These are phyloP conservation scores for Phoenix roebelenii DNA, from an alignment of 176 grass and related monocot genomes.

Conservation along the genomic window DNA sequence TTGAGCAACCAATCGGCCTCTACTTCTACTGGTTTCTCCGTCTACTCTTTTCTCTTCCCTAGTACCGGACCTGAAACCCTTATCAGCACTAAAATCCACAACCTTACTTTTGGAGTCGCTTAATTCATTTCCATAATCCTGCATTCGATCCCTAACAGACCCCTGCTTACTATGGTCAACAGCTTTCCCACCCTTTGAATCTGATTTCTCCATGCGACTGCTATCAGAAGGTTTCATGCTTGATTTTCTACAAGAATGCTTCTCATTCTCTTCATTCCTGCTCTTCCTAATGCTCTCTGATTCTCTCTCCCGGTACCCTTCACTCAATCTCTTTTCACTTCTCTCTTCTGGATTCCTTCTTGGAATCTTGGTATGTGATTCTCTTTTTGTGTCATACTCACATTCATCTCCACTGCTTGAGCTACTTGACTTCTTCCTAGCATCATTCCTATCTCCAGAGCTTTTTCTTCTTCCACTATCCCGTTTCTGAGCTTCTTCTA, in stretches of 20 bases:
- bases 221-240: neutral
- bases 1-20: neutral
- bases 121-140: constrained; percentile 25
- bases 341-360: constrained; percentile 43
- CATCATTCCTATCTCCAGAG: constrained; percentile 25
- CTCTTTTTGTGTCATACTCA: constrained; percentile 25
- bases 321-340: constrained; percentile 30
- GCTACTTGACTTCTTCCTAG: constrained; percentile 19
- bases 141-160: constrained; percentile 9
- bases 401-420: constrained; percentile 26
- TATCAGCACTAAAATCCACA: constrained; percentile 20
- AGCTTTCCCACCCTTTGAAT: constrained; percentile 24
- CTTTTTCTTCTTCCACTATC: constrained; percentile 21
- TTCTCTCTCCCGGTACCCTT: constrained; percentile 35
- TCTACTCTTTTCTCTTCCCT: constrained; percentile 18
- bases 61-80: constrained; percentile 8
- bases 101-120: constrained; percentile 19
- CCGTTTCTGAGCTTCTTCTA: constrained; percentile 29
- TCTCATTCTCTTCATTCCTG: constrained; percentile 39
- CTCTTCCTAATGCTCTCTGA: constrained; percentile 31
- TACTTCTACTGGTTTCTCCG: constrained; percentile 11
- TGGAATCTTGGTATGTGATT: constrained; percentile 40
- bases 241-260: constrained; percentile 34
- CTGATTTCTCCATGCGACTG: constrained; percentile 19
- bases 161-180: constrained; percentile 25